phyloP scores from a whole-genome alignment of 2,329 filamentous ascomycete genomes.

The Fusarium odoratissimum region DNA sequence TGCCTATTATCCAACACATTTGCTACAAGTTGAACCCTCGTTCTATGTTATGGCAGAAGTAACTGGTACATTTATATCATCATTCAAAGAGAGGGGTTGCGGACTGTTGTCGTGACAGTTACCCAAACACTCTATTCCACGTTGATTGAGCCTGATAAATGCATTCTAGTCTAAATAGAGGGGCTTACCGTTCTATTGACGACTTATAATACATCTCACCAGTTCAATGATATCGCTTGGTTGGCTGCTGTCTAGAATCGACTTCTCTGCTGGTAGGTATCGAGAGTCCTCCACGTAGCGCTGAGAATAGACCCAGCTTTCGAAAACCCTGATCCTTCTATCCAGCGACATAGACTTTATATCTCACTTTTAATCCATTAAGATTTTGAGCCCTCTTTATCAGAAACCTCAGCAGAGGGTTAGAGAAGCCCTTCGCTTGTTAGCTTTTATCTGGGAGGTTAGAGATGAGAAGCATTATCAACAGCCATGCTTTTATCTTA shows the following conservation, averaged over 20 bases:
- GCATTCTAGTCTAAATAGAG: not conserved
- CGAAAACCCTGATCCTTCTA: not conserved
- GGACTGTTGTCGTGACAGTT: not conserved
- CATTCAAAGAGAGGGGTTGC: not conserved
- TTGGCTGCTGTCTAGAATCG: not conserved
- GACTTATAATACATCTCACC: no score
- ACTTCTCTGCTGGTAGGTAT: not conserved
- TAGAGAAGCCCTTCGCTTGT: not conserved
- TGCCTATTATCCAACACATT: not conserved
- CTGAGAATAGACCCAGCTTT: not conserved
- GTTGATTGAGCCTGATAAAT: accelerated
- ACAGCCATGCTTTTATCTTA: not conserved
- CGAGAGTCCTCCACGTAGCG: not conserved
- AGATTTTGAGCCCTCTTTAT: not conserved
- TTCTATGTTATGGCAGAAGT: not conserved
- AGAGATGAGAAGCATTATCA: not conserved
- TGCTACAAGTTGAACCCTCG: accelerated
- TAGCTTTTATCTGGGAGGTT: not conserved
- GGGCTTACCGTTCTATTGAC: accelerated
- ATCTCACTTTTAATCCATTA: accelerated
- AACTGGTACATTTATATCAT: no score
- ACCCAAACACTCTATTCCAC: not conserved
- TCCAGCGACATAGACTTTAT: not conserved
- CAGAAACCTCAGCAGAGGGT: not conserved
- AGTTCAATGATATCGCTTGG: accelerated